Percentiles rank a stretch among this genome's conserved stretches.
phyloP scores from a whole-genome alignment of 1,284 basidiomycete species.

The Leucoagaricus sp. region DNA sequence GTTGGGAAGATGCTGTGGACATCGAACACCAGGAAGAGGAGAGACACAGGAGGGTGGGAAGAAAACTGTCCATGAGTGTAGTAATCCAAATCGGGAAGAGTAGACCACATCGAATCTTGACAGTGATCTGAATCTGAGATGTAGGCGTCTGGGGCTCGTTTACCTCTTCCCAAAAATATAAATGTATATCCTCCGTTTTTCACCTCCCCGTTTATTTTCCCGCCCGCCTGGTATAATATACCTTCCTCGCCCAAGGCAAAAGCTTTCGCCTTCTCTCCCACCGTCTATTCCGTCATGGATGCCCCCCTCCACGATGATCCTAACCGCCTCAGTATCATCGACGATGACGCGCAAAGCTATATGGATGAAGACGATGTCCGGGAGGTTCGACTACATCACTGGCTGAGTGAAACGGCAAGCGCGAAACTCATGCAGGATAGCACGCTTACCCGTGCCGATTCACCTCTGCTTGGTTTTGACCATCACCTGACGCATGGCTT shows the following conservation, averaged over 20 bases:
- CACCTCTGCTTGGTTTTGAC: conserved; percentile 12
- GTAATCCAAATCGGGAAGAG: conserved; percentile 3
- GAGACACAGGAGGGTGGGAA: not conserved
- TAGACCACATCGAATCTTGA: not conserved
- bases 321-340: not conserved
- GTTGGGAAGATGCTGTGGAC: not conserved
- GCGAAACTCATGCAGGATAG: conserved; percentile 2
- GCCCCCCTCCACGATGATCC: not conserved
- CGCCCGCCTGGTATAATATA: conserved; percentile 10
- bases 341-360: conserved; percentile 5
- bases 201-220: conserved; percentile 11
- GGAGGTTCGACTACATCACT: conserved; percentile 7
- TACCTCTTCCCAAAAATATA: conserved; percentile 3
- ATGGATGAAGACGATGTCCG: conserved; percentile 8
- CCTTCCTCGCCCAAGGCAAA: not conserved
- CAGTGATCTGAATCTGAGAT: conserved; percentile 11
- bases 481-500: not conserved
- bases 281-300: not conserved
- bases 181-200: conserved; percentile 8
- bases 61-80: not conserved
- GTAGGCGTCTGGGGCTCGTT: not conserved
- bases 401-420: conserved; percentile 5
- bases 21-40: not conserved
- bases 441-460: conserved; percentile 9
- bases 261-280: not conserved